Base-by-base conservation (phyloP, 768 basidiomycete genomes). In the Favolaschia claudopus region DNA sequence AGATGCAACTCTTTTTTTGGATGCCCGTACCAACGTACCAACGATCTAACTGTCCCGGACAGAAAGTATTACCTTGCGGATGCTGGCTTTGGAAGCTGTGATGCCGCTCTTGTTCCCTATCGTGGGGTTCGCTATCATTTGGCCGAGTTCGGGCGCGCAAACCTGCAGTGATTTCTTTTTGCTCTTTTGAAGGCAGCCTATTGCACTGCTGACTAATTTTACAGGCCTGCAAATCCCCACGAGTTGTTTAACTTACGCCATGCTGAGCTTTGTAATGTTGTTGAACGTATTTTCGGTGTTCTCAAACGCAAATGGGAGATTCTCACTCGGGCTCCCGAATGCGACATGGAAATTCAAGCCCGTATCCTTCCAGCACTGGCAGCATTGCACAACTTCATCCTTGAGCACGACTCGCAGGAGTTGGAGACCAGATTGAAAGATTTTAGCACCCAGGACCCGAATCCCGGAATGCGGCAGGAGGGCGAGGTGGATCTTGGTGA, bases 201-300 rank as follows among this genome's bases (percentile, higher is more conserved):
- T 37, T 20, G 50, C 10, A 25, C 43, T 27, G 40, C n/a, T n/a
- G n/a, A n/a, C n/a, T n/a, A n/a, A n/a, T n/a, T 22, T 55, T 58
- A n/a, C 50, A 72, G 73, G 15, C 77, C 76, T 25, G 29, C 28
- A 43, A 73, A 70, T 45, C 15, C 55, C 13, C 56, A 77, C 48
- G 76, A 79, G 52, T 52, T 79, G 0, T 77, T 70, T 49, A 79
- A 77, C 53, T 67, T 79, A 1, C 66, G 67, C 1, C 77, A 80
- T 64, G 65, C 75, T 13, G 65, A 65, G 34, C 68, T 66, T 7
- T 65, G 67, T 2, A 80, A 78, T 69, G 66, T 77, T 32, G 65
- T 79, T 58, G 74, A 79, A 52, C 55, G 66, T 0, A 71, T 77
- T n/a, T 79, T 79, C 72, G 76, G 77, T 27, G 60, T 74, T 5